Conservation (phyloP, 768 basidiomycete genomes). For the Rhodotorula sphaerocarpa region DNA sequence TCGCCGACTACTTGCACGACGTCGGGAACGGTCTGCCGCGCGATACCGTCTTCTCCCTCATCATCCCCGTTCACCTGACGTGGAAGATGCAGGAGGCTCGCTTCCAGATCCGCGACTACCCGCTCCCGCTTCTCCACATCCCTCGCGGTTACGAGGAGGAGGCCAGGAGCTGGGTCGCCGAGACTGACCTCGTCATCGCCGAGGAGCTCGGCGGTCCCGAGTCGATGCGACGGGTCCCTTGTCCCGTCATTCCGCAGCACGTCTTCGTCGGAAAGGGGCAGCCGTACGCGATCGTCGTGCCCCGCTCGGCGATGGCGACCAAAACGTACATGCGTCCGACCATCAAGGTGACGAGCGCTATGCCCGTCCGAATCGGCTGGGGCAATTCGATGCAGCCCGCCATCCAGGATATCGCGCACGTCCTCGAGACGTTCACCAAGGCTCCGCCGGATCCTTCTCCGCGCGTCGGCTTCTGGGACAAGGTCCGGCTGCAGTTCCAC, state of each 20-base stretch:
- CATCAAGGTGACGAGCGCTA: constrained; percentile 58
- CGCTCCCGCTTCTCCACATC: constrained; percentile 71
- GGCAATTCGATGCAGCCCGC: constrained; percentile 77
- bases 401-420: constrained; percentile 74
- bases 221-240: constrained; percentile 48
- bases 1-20: constrained; percentile 59
- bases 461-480: constrained; percentile 88
- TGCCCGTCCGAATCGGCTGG: constrained; percentile 72
- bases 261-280: constrained; percentile 47
- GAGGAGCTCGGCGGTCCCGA: constrained; percentile 63
- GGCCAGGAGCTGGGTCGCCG: constrained; percentile 55
- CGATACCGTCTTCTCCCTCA: constrained; percentile 64
- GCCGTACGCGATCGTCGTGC: constrained; percentile 48
- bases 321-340: constrained; percentile 78
- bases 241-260: constrained; percentile 58
- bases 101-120: constrained; percentile 73
- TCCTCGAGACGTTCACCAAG: constrained; percentile 71
- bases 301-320: constrained; percentile 90
- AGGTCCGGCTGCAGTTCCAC: constrained; percentile 75
- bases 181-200: constrained; percentile 70
- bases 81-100: constrained; percentile 58
- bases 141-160: constrained; percentile 47
- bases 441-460: constrained; percentile 73
- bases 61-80: constrained; percentile 71
- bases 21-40: constrained; percentile 62